A percentile compares a stretch with the other conserved stretches of the same genome.
Evolutionary conservation across 768 basidiomycete genomes (phyloP).

Genomic region (Mycena galericulata): DNA sequence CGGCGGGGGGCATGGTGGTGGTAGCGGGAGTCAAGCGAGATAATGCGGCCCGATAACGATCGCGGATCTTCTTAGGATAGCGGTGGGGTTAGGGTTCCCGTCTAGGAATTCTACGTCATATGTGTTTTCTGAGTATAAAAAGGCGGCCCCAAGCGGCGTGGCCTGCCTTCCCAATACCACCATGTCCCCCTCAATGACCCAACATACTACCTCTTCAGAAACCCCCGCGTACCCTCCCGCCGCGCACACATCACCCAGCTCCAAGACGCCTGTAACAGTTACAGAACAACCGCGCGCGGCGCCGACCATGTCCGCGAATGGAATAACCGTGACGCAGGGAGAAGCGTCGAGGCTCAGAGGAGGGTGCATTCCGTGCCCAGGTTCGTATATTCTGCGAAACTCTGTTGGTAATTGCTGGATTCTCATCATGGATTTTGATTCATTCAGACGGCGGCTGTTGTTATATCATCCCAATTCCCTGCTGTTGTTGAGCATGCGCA

Average conservation of each 20-base stretch:
- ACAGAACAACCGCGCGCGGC: slow-evolving; percentile 35
- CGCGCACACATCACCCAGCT: slow-evolving; percentile 21
- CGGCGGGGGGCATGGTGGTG: slow-evolving; percentile 63
- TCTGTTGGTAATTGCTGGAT: no score
- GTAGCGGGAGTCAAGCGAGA: slow-evolving; percentile 31
- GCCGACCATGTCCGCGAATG: slow-evolving; percentile 27
- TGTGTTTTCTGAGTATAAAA: slow-evolving; percentile 1
- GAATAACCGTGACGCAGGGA: slow-evolving; percentile 13
- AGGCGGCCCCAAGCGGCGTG: background rate
- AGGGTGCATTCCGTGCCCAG: slow-evolving; percentile 49
- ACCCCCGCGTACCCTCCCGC: slow-evolving; percentile 9
- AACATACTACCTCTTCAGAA: slow-evolving; percentile 22
- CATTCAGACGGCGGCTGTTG: slow-evolving; percentile 51
- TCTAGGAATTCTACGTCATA: slow-evolving; percentile 10
- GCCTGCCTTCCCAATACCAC: slow-evolving; percentile 29
- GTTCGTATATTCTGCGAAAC: slow-evolving; percentile 32
- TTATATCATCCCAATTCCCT: slow-evolving; percentile 51
- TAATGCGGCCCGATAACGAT: slow-evolving; percentile 13
- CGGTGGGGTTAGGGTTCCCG: background rate
- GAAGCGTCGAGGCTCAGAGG: slow-evolving; percentile 42
- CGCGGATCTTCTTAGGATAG: no score
- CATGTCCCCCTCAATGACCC: slow-evolving; percentile 24
- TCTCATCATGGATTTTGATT: background rate
- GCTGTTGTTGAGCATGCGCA: slow-evolving; percentile 42
- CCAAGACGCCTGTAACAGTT: slow-evolving; percentile 28